Evolutionary conservation across 768 basidiomycete species (phyloP).

Genomic region (Trametes coccinea): DNA sequence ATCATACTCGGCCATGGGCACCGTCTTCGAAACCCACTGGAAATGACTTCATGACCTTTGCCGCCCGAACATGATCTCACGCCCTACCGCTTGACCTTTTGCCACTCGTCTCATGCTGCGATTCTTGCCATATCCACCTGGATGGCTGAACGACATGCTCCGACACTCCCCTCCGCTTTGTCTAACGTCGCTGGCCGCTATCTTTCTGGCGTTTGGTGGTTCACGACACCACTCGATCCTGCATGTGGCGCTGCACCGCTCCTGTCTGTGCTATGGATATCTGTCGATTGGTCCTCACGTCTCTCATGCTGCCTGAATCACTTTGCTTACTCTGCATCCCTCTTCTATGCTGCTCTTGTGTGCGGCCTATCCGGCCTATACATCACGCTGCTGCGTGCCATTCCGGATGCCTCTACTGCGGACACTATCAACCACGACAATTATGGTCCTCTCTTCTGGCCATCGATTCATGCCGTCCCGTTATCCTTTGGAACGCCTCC

Average conservation of each 20-base stretch:
- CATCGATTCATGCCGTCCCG: not conserved
- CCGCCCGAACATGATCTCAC: not conserved
- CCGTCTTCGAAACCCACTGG: not conserved
- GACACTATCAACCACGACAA: not conserved
- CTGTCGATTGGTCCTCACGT: not conserved
- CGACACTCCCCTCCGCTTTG: not conserved
- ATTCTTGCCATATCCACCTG: not conserved
- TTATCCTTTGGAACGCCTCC: not conserved
- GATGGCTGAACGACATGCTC: no score
- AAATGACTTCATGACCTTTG: not conserved
- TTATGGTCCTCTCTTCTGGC: not conserved
- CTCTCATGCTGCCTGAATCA: not conserved
- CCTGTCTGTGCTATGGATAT: not conserved
- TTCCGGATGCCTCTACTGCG: not conserved
- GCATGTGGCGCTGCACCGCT: slow-evolving; percentile 3
- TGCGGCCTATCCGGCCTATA: no score
- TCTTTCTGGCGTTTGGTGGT: not conserved
- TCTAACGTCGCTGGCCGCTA: not conserved
- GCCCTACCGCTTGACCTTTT: not conserved
- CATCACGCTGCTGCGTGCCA: not conserved
- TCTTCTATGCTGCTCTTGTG: no score
- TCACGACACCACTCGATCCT: not conserved
- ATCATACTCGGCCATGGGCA: no score
- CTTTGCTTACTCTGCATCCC: no score
- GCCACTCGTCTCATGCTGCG: not conserved